phyloP scores from a whole-genome alignment of 2,329 filamentous ascomycete genomes.

The Drechslera avenae region DNA sequence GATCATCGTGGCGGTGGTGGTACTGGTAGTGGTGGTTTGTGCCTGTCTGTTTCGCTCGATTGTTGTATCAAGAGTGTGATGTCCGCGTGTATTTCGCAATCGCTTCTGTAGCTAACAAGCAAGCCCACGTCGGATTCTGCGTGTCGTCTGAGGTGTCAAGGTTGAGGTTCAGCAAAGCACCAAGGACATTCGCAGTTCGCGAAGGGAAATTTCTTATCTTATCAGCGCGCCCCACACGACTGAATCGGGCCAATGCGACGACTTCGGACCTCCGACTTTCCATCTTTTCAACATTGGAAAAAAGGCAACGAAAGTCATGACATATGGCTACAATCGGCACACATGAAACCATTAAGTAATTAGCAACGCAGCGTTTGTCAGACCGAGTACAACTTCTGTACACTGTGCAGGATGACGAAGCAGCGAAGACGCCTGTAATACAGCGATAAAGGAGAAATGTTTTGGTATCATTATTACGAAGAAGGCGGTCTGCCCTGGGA shows the following conservation, averaged over 20 bases:
- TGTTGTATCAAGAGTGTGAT: neutral
- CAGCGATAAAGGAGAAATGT: no score
- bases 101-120: no score
- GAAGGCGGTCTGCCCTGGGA: no score
- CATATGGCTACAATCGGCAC: no score
- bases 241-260: slow-evolving; percentile 1
- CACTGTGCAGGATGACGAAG: no score
- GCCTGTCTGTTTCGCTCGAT: neutral
- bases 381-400: no score
- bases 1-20: slow-evolving; percentile 26
- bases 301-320: neutral
- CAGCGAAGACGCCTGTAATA: no score
- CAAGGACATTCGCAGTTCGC: slow-evolving; percentile 8
- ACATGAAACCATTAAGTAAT: no score
- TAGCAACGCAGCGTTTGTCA: no score
- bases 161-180: slow-evolving; percentile 1
- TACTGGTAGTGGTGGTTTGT: neutral
- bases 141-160: slow-evolving; percentile 3
- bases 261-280: slow-evolving; percentile 12
- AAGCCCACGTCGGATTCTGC: neutral
- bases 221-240: slow-evolving; percentile 2
- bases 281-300: neutral
- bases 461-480: no score
- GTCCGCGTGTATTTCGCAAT: neutral
- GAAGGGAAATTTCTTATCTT: slow-evolving; percentile 16